A percentile compares a stretch with the other conserved stretches of the same genome.
phyloP scores from a whole-genome alignment of 371 early-diverging fungal species.

The Catenaria anguillulae region DNA sequence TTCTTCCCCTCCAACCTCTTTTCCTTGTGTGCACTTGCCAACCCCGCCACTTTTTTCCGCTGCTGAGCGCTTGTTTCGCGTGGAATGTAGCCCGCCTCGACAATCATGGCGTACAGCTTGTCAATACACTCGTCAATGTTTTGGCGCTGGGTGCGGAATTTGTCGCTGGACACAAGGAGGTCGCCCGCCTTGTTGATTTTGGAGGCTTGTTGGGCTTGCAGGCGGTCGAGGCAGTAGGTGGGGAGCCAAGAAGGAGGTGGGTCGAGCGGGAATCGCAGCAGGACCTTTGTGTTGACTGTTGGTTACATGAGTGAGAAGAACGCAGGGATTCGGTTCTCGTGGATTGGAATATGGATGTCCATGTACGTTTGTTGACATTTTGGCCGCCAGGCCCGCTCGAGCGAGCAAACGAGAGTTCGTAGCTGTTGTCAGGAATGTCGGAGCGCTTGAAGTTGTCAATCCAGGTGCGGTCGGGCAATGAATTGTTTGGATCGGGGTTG shows the following conservation, averaged over 20 bases:
- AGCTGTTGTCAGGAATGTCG: neutral
- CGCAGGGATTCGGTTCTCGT: too few species aligned
- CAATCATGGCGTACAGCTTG: slow-evolving; percentile 46
- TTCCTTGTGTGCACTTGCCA: slow-evolving; percentile 37
- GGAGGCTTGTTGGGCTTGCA: slow-evolving; percentile 30
- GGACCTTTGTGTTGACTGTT: slow-evolving; percentile 77
- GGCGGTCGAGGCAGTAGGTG: slow-evolving; percentile 36
- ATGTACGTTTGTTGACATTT: slow-evolving; percentile 88
- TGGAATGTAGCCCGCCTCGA: slow-evolving; percentile 48
- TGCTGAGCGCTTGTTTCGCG: slow-evolving; percentile 52
- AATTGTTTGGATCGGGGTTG: too few species aligned
- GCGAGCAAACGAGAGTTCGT: slow-evolving; percentile 27
- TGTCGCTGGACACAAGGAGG: slow-evolving; percentile 55
- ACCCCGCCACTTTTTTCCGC: slow-evolving; percentile 35
- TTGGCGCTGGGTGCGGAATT: slow-evolving; percentile 58
- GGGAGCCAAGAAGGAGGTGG: slow-evolving; percentile 50
- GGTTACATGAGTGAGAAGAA: too few species aligned
- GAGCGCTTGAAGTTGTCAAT: neutral
- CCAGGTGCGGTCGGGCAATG: slow-evolving; percentile 8
- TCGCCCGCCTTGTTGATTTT: slow-evolving; percentile 56
- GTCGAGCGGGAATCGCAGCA: slow-evolving; percentile 45
- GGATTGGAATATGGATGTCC: too few species aligned
- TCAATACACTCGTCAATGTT: slow-evolving; percentile 68
- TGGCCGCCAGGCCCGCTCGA: slow-evolving; percentile 78
- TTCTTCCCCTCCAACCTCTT: slow-evolving; percentile 37